Evolutionary conservation across 768 basidiomycete species (phyloP).

Genomic region (Auricularia sp.): DNA sequence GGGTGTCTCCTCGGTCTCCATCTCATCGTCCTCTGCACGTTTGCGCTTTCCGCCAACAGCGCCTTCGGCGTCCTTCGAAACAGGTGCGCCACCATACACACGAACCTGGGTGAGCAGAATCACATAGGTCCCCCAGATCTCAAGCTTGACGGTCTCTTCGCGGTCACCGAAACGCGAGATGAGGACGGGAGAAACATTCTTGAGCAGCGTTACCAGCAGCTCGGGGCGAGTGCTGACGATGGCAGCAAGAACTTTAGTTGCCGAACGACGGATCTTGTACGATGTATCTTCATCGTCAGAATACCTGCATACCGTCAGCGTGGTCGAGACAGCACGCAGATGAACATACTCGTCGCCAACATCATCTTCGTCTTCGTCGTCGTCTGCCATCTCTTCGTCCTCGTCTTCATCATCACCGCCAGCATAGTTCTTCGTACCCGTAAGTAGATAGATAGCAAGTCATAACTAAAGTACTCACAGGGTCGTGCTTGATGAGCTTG

Average conservation of each 20-base stretch:
- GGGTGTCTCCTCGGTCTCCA: slow-evolving; percentile 67
- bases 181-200: slow-evolving; percentile 75
- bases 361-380: slow-evolving; percentile 64
- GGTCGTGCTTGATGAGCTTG: slow-evolving; percentile 86
- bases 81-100: slow-evolving; percentile 60
- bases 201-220: slow-evolving; percentile 68
- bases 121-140: slow-evolving; percentile 83
- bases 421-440: slow-evolving; percentile 49
- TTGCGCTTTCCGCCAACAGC: slow-evolving; percentile 61
- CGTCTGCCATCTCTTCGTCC: slow-evolving; percentile 50
- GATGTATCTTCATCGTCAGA: slow-evolving; percentile 98
- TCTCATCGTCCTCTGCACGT: slow-evolving; percentile 57
- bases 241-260: slow-evolving; percentile 81
- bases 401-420: slow-evolving; percentile 53
- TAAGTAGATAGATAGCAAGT: background rate
- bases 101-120: slow-evolving; percentile 75
- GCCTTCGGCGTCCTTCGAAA: slow-evolving; percentile 40
- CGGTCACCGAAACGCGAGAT: slow-evolving; percentile 90
- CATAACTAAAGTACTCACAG: slow-evolving; percentile 40
- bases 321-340: background rate
- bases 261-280: slow-evolving; percentile 91
- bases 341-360: slow-evolving; percentile 63
- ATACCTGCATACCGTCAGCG: slow-evolving; percentile 42
- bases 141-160: slow-evolving; percentile 87
- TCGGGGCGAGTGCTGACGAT: slow-evolving; percentile 88